A percentile compares a stretch with the other conserved stretches of the same genome.
Conservation (phyloP, 495 filamentous ascomycete genomes). For the Trichoderma virens region DNA sequence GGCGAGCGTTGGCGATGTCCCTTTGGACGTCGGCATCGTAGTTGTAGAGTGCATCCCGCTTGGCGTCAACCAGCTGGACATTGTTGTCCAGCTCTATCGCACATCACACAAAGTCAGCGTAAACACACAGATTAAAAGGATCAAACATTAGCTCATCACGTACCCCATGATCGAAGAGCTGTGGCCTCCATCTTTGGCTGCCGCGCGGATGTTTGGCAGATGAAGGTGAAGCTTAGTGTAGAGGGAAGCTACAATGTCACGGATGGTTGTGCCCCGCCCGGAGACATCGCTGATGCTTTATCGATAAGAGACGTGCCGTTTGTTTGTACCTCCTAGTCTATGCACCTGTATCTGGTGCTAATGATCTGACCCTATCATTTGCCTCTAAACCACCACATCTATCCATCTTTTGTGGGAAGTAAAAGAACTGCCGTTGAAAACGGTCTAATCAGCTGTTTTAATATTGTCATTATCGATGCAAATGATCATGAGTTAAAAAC, state of each 20-base stretch:
- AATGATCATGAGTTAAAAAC: too few species aligned
- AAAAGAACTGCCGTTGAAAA: too few species aligned
- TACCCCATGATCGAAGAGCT: neutral
- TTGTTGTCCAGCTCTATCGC: constrained; percentile 78
- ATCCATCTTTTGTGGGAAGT: too few species aligned
- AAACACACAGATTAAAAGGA: neutral
- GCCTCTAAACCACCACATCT: too few species aligned
- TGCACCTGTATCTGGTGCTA: too few species aligned
- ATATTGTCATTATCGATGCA: too few species aligned
- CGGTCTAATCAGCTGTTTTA: too few species aligned
- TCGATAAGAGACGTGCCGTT: neutral
- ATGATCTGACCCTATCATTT: too few species aligned
- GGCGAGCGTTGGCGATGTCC: constrained; percentile 48
- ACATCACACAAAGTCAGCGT: neutral
- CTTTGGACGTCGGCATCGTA: constrained; percentile 64
- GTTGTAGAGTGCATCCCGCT: constrained; percentile 83
- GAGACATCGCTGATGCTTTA: neutral
- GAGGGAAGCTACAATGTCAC: constrained; percentile 4
- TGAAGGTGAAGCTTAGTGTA: neutral
- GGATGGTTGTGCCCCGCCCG: neutral
- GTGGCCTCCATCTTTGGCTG: constrained; percentile 1
- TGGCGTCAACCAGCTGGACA: constrained; percentile 72
- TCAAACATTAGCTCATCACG: neutral
- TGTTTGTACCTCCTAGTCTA: too few species aligned
- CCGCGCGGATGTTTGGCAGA: neutral